Evolutionary conservation across 345 rosid species (phyloP).

Genomic region (Raphanus sativus): DNA sequence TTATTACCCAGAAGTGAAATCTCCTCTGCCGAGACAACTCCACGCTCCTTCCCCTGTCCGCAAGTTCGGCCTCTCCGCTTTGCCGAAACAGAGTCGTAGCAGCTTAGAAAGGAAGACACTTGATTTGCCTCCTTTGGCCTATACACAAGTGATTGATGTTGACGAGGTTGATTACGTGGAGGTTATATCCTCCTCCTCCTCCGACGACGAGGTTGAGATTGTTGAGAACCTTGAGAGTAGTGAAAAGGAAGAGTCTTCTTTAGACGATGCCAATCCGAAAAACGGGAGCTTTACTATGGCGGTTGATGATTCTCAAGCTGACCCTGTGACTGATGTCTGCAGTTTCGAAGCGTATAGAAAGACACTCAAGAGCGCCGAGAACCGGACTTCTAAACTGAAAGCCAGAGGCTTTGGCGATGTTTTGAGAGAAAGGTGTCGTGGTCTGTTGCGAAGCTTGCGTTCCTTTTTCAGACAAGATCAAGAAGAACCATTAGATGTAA

Average conservation of each 20-base stretch:
- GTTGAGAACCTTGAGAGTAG: slow-evolving; percentile 5
- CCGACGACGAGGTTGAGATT: slow-evolving; percentile 19
- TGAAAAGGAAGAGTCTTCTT: slow-evolving; percentile 5
- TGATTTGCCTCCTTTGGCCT: background rate
- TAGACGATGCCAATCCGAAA: background rate
- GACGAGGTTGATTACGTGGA: slow-evolving; percentile 22
- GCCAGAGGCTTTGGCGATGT: slow-evolving; percentile 16
- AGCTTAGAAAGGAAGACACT: background rate
- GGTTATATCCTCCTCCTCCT: slow-evolving; percentile 26
- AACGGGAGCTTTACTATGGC: slow-evolving; percentile 20
- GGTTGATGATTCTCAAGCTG: slow-evolving; percentile 7
- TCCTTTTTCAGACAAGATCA: slow-evolving; percentile 41
- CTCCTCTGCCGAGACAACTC: slow-evolving; percentile 34
- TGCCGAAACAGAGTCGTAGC: background rate
- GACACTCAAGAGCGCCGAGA: slow-evolving; percentile 26
- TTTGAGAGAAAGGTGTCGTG: slow-evolving; percentile 46
- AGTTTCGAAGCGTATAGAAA: slow-evolving; percentile 38
- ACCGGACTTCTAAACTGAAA: slow-evolving; percentile 28
- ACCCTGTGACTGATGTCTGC: slow-evolving; percentile 18
- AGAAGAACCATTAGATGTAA: slow-evolving; percentile 38
- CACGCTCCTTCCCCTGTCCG: slow-evolving; percentile 27
- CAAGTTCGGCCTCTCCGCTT: slow-evolving; percentile 18
- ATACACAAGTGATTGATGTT: slow-evolving; percentile 28
- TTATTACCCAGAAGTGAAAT: slow-evolving; percentile 38
- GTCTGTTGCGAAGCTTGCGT: slow-evolving; percentile 37